A percentile compares a stretch with the other conserved stretches of the same genome.
Evolutionary conservation across 2,329 filamentous ascomycete species (phyloP).

Genomic region (Botrytis hyacinthi): DNA sequence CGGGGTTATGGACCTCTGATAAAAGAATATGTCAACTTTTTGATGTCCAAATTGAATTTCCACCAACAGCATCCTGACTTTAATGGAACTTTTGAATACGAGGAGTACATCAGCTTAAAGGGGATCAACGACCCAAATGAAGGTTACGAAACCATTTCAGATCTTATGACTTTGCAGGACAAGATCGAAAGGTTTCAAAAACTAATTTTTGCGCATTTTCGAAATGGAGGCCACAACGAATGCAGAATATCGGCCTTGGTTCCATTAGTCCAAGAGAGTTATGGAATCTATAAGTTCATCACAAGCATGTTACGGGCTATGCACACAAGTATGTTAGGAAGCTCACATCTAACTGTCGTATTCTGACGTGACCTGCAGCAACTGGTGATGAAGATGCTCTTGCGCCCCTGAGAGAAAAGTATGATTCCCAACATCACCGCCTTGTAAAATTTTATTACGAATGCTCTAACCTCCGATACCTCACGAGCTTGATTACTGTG

Average conservation of each 20-base stretch:
- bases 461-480: constrained; percentile 93
- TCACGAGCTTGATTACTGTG: constrained; percentile 93
- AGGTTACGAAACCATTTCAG: constrained; percentile 93
- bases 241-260: constrained; percentile 93
- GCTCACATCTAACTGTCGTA: neutral
- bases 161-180: constrained; percentile 94
- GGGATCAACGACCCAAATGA: constrained; percentile 98
- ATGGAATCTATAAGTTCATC: constrained; percentile 99
- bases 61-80: constrained; percentile 96
- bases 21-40: constrained; percentile 93
- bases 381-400: constrained; percentile 93
- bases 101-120: constrained; percentile 97
- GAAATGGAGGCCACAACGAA: constrained; percentile 88
- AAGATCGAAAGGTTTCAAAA: constrained; percentile 99
- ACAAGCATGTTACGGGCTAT: constrained; percentile 99
- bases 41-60: constrained; percentile 93
- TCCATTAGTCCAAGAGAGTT: constrained; percentile 93
- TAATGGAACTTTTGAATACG: constrained; percentile 98
- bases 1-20: constrained; percentile 91
- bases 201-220: constrained; percentile 95
- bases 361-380: constrained; percentile 47
- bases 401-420: constrained; percentile 80
- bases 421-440: constrained; percentile 94
- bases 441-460: constrained; percentile 99
- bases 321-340: constrained; percentile 74